A percentile compares a stretch with the other conserved stretches of the same genome.
Conservation (phyloP, 768 basidiomycete species). For the Amanita fuliginea region DNA sequence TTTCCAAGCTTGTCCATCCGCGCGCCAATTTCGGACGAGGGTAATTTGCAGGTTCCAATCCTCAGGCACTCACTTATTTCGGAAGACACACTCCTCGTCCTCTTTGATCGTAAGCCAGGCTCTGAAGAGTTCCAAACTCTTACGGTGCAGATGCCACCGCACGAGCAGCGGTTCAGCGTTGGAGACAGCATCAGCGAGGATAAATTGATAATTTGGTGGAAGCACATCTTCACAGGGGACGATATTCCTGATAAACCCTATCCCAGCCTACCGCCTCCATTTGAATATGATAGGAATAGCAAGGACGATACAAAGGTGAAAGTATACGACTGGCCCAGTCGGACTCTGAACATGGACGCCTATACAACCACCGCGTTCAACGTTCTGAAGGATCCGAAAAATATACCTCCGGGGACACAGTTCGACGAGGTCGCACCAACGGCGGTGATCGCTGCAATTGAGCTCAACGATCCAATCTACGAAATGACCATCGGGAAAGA, state of each 20-base stretch:
- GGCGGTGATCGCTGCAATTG: background rate
- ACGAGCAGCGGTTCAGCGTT: background rate
- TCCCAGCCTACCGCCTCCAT: background rate
- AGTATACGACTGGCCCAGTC: background rate
- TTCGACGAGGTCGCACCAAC: background rate
- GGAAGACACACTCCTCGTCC: background rate
- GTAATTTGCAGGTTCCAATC: background rate
- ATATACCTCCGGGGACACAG: background rate
- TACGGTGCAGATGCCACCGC: background rate
- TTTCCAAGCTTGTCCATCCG: background rate
- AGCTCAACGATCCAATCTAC: background rate
- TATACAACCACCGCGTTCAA: background rate
- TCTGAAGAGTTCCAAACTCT: background rate
- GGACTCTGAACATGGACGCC: background rate
- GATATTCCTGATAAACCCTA: background rate
- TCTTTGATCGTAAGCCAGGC: background rate
- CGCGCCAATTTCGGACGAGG: background rate
- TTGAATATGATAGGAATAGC: background rate
- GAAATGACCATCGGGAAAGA: background rate
- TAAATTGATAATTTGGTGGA: background rate
- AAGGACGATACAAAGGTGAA: background rate
- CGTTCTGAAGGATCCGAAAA: background rate
- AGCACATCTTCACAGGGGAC: background rate
- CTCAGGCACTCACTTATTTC: background rate
- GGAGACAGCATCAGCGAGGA: background rate